Evolutionary conservation across 352 stramenopile genomes (phyloP), one percentile per base, ranked within the genome.

Genomic region (Globisporangium mamillatum): DNA sequence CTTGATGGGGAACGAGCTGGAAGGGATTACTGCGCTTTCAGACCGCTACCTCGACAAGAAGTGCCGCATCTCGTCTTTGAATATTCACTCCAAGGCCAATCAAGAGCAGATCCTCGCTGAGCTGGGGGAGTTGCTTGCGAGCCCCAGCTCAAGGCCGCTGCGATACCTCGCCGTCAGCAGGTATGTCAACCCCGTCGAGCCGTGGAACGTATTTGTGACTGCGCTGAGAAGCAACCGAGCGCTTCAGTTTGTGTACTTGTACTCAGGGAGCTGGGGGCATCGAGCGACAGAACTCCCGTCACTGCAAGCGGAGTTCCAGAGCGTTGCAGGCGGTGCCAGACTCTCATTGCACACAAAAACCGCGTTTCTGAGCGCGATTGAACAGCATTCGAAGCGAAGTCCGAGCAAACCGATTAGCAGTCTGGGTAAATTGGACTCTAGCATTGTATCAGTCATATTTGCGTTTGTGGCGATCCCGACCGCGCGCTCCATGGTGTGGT

Each of bases 351-450:
- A 6, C 9, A 54, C 71, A 22, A 78, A 76, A 16, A 44, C 50
- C 7, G 70, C 72, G 7, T 74, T 81, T 48, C 64, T 81, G 32
- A 81, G 75, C 20, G 64, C 75, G 7, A 57, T 77, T 41, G 60
- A 76, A n/a, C n/a, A 67, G 8, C 34, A 60, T 25, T 34, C 57
- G 22, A 63, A 34, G 25, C 34, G 18, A 24, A 16, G 29, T 20
- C 5, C 29, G 25, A 53, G 57, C n/a, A 16, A 12, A 4, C 22
- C 29, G 53, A 50, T 32, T n/a, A 63, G 57, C 34, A 53, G 57
- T 27, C 22, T 63, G n/a, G 34, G 32, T 2, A 63, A 63, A 22
- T 4, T 63, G 32, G 57, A 63, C 36, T 24, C 41, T 4, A 32
- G 53, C 53, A 50, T 73, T 59, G 18, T 20, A 38, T 10, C 52